These are phyloP conservation scores for Pigoraptor vietnamica DNA, from an alignment of 78 protist genomes.

Conservation along the genomic window DNA sequence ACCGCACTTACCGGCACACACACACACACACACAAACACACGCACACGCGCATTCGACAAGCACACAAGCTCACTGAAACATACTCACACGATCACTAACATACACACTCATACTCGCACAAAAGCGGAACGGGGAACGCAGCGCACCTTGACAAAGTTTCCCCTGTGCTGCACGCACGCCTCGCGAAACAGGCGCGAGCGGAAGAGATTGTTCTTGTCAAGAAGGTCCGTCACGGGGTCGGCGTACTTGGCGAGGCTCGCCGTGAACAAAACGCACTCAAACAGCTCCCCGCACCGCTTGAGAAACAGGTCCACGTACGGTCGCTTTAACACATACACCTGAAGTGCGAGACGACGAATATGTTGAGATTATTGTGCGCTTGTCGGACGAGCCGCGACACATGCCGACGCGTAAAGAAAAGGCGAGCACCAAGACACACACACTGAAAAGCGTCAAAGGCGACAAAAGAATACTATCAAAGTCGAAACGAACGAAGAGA, in stretches of 20 bases:
- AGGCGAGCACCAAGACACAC: neutral
- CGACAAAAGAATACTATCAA: no score
- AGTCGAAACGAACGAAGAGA: no score
- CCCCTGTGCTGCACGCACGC: conserved; percentile 54
- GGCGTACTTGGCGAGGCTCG: conserved; percentile 83
- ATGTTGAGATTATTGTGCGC: no score
- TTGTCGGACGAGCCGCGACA: no score
- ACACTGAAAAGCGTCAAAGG: no score
- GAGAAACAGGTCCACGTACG: conserved; percentile 77
- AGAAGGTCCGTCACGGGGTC: conserved; percentile 82
- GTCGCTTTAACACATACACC: conserved; percentile 77
- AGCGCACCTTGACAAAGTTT: conserved; percentile 62
- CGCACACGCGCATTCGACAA: neutral
- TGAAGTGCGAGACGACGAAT: no score
- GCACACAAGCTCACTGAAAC: neutral
- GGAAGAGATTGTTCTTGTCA: conserved; percentile 49
- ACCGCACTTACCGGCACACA: neutral
- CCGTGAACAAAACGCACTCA: conserved; percentile 89
- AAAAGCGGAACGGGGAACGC: no score
- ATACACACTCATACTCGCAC: neutral
- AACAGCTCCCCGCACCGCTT: conserved; percentile 32
- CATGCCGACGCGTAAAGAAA: no score
- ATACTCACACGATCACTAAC: neutral
- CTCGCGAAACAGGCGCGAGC: conserved; percentile 71
- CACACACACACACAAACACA: neutral